phyloP scores from a whole-genome alignment of 352 stramenopile genomes.

The Phytophthora meadii region DNA sequence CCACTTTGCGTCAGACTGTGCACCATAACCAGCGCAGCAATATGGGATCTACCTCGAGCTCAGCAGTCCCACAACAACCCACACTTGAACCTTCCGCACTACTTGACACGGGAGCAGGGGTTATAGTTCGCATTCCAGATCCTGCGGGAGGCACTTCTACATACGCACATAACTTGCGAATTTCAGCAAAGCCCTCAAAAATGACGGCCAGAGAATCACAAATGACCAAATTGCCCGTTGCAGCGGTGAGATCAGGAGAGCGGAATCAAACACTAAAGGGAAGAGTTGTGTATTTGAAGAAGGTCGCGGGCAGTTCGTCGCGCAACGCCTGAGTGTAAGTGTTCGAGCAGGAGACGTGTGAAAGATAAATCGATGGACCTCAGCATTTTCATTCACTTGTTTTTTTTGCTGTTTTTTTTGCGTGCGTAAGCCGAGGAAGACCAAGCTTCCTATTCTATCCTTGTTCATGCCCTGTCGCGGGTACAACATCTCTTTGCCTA shows the following conservation, averaged over 20 bases:
- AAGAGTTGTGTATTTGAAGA: constrained; percentile 76
- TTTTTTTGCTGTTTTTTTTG: constrained; percentile 8
- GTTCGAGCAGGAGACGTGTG: not conserved
- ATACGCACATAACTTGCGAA: constrained; percentile 61
- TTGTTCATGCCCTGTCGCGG: constrained; percentile 25
- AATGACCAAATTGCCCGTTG: constrained; percentile 23
- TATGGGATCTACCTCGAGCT: constrained; percentile 53
- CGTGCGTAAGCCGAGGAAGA: constrained; percentile 9
- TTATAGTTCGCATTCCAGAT: constrained; percentile 60
- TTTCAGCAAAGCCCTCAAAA: constrained; percentile 4
- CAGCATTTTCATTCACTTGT: constrained; percentile 7
- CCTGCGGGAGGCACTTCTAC: constrained; percentile 23
- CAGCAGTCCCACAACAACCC: constrained; percentile 25
- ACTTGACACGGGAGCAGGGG: constrained; percentile 47
- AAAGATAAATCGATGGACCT: constrained; percentile 16
- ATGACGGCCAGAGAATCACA: not conserved
- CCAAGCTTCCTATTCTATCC: constrained; percentile 46
- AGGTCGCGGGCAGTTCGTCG: constrained; percentile 22
- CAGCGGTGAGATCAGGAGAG: constrained; percentile 45
- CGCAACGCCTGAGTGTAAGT: constrained; percentile 5
- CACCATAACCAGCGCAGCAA: constrained; percentile 18
- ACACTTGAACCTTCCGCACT: constrained; percentile 44
- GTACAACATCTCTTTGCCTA: constrained; percentile 30
- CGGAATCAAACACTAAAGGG: constrained; percentile 54
- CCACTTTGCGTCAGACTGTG: not conserved